Evolutionary conservation across 257 asterid species (phyloP).

Genomic region (Lavandula angustifolia): DNA sequence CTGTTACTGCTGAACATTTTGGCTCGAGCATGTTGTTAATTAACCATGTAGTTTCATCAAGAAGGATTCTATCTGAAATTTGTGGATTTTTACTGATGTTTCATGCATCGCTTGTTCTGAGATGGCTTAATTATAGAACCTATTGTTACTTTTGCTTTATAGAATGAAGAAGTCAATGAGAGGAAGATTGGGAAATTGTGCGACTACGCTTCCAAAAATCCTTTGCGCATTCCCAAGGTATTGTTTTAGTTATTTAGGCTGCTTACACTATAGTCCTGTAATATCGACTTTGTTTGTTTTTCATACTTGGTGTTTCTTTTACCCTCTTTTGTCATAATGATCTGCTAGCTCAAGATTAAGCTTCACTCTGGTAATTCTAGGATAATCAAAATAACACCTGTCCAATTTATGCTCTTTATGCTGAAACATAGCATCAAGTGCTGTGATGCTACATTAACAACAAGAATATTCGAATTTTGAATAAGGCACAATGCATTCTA

Average conservation of each 20-base stretch:
- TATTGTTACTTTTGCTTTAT: slow-evolving; percentile 30
- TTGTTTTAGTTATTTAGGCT: slow-evolving; percentile 6
- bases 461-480: too few relatives aligned
- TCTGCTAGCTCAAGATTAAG: neutral
- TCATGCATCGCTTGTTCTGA: neutral
- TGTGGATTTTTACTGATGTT: slow-evolving; percentile 22
- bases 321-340: neutral
- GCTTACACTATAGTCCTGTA: neutral
- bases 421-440: too few relatives aligned
- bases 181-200: slow-evolving; percentile 92
- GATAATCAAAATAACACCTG: too few relatives aligned
- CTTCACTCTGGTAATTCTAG: too few relatives aligned
- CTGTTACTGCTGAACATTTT: slow-evolving; percentile 8
- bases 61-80: slow-evolving; percentile 4
- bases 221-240: slow-evolving; percentile 98
- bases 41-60: slow-evolving; percentile 8
- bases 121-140: slow-evolving; percentile 11
- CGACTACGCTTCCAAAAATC: slow-evolving; percentile 92
- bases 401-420: too few relatives aligned
- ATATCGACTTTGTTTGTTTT: neutral
- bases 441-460: too few relatives aligned
- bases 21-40: neutral
- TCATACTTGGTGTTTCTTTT: neutral
- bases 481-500: too few relatives aligned
- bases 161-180: slow-evolving; percentile 94